Evolutionary conservation across 495 filamentous ascomycete species (phyloP).

Genomic region (Lichenothelia convexa): DNA sequence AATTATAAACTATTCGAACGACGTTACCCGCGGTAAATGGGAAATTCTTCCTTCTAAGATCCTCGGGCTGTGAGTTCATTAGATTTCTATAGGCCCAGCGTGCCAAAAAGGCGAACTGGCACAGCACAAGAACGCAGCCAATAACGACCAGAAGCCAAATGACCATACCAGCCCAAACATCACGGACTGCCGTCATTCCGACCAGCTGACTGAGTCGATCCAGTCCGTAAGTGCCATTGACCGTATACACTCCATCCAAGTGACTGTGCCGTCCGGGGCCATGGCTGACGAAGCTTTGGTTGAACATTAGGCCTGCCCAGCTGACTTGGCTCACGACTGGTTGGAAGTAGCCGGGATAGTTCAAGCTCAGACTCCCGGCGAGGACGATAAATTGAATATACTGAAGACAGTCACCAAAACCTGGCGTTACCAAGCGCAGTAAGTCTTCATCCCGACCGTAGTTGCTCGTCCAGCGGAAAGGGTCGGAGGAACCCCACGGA

Average conservation of each 20-base stretch:
- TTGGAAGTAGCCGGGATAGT: constrained; percentile 89
- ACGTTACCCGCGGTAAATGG: constrained; percentile 83
- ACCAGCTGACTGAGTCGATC: constrained; percentile 62
- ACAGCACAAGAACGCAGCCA: constrained; percentile 42
- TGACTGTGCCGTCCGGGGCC: constrained; percentile 41
- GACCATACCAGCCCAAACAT: constrained; percentile 87
- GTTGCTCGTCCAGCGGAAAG: constrained; percentile 89
- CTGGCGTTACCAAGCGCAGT: constrained; percentile 80
- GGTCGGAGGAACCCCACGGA: constrained; percentile 80
- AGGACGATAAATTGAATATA: constrained; percentile 90
- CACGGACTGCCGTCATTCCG: constrained; percentile 55
- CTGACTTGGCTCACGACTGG: constrained; percentile 69
- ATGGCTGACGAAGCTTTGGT: constrained; percentile 65
- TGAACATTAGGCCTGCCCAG: constrained; percentile 87
- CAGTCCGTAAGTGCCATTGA: constrained; percentile 56
- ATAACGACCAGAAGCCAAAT: constrained; percentile 68
- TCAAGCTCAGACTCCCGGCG: constrained; percentile 65
- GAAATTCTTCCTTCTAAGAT: constrained; percentile 75
- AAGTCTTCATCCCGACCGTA: constrained; percentile 89
- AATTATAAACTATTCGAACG: constrained; percentile 79
- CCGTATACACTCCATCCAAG: constrained; percentile 71
- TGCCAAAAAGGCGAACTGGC: constrained; percentile 55
- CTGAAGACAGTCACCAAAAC: constrained; percentile 92
- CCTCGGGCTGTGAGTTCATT: constrained; percentile 58
- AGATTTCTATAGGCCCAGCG: constrained; percentile 58